These are phyloP conservation scores for Hypoxylon rubiginosum DNA, from an alignment of 2,329 filamentous ascomycete species.

Conservation along the genomic window DNA sequence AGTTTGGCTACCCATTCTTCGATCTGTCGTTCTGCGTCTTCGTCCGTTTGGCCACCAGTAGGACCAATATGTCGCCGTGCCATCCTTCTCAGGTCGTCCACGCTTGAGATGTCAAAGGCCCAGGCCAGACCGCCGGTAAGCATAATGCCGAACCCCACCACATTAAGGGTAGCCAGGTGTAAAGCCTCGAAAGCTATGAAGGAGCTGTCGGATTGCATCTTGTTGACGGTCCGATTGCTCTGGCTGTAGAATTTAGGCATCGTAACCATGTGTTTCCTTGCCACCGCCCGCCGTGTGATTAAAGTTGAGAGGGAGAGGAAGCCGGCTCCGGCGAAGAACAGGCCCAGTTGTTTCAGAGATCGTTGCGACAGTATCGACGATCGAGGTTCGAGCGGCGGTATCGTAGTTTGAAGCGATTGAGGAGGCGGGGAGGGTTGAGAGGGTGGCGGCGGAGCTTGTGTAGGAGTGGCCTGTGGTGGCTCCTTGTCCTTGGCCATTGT, in stretches of 20 bases:
- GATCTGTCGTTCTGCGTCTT: conserved; percentile 70
- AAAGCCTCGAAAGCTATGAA: conserved; percentile 86
- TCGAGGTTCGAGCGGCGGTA: conserved; percentile 30
- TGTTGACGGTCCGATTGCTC: conserved; percentile 62
- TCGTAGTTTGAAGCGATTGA: conserved; percentile 23
- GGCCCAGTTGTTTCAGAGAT: conserved; percentile 71
- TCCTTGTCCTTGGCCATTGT: conserved; percentile 52
- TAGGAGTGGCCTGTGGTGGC: conserved; percentile 18
- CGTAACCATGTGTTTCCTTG: conserved; percentile 70
- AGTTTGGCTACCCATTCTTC: conserved; percentile 72
- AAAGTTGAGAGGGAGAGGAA: conserved; percentile 81
- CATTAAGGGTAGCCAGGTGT: conserved; percentile 88
- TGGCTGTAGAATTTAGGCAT: conserved; percentile 80
- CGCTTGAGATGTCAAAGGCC: conserved; percentile 79
- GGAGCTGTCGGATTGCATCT: conserved; percentile 69
- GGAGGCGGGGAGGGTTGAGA: conserved; percentile 15
- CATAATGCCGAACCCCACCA: conserved; percentile 81
- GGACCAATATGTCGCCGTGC: conserved; percentile 60
- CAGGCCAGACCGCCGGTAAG: conserved; percentile 79
- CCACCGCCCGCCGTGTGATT: conserved; percentile 78
- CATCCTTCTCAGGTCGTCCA: conserved; percentile 73
- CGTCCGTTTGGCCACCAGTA: conserved; percentile 54
- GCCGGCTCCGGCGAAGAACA: conserved; percentile 80
- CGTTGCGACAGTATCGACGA: conserved; percentile 59
- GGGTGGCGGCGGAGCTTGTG: conserved; percentile 7